Evolutionary conservation across 1,284 basidiomycete species (phyloP), one percentile per base, ranked within the genome.

Genomic region (Cystobasidium sp.): DNA sequence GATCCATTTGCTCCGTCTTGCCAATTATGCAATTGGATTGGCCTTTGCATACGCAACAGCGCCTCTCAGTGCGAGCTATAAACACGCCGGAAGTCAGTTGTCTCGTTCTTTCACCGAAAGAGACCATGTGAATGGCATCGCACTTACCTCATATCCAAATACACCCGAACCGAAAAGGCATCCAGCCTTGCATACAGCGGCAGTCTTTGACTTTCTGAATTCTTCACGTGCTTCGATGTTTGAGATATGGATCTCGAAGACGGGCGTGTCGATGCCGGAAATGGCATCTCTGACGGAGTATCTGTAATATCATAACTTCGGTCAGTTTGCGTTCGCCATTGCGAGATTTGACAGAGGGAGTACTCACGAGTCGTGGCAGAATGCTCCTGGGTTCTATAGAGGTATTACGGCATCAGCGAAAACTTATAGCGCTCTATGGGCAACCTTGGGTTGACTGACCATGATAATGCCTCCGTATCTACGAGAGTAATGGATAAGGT

Each of bases 231-330:
- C 70, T 51, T 73, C 72, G n/a, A 79, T 76, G 59, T 78, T 78
- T 0, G 77, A 78, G 56, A 78, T 78, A 68, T 78, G 78, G 47
- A 79, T 75, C 61, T 79, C 78, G 64, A 78, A 75, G 56, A 79
- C 78, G 62, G 78, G 78, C 1, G 72, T 68, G 70, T 75, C 75
- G 53, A 76, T 75, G 1, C 78, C 78, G 59, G 78, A 76, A 22
- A 79, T 77, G 10, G 78, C 78, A 66, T 79, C 78, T 47, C 76
- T 75, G 7, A 79, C 68, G 12, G 78, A 78, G 68, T 78, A 78
- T 0, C 76, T 78, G 75, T 51, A 14, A 75, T 76, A 59, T 75
- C 75, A 58, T 59, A 76, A 14, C 71, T 67, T 16, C 76, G 49
- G 67, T 14, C 14, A 18, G 55, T n/a, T n/a, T n/a, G n/a, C 14